Evolutionary conservation across 768 basidiomycete species (phyloP), one percentile per base, ranked within the genome.

Genomic region (Suillus paluster): DNA sequence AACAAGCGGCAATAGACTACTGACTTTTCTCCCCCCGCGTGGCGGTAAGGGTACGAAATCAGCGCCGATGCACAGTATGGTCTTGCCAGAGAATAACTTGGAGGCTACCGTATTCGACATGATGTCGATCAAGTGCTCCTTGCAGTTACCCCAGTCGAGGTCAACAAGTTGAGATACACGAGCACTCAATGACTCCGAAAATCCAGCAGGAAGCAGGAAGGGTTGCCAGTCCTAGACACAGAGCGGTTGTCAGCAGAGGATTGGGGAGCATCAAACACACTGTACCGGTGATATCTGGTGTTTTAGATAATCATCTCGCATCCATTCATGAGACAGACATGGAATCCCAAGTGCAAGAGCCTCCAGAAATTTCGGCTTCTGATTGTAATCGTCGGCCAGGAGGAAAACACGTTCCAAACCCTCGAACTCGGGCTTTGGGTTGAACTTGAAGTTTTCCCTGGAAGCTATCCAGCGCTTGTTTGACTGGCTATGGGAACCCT

Each of bases 321-420:
- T 70, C 84, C 88, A 95, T 12, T 80, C 75, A 6, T 81, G 71
- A 1, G 81, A 83, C 27, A 97, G 68, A 66, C 92, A 95, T 4
- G 95, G 95, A 57, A 97, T 87, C 12, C 95, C 95, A 44, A 95
- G 78, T 0, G 92, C 94, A 38, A 98, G 82, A 7, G 94, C 91
- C 4, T 89, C 81, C 58, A 97, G 78, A 68, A 84, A 94, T 73
- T 95, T 96, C 11, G 89, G 84, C 66, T 92, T 95, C 60, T 86
- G 84, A 65, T 81, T 85, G 10, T 81, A 71, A 15, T 86, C 83
- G 64, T 92, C 87, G 0, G 91, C 84, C 17, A 93, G 63, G 44
- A 93, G 78, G 73, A 92, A 91, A 25, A 90, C 79, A 15, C 84
- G 81, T 36, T 74, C 73, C 42, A 74, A 17, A 1, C 65, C 63